These are phyloP conservation scores for Corylus avellana DNA, from an alignment of 306 rosid species.

Conservation along the genomic window DNA sequence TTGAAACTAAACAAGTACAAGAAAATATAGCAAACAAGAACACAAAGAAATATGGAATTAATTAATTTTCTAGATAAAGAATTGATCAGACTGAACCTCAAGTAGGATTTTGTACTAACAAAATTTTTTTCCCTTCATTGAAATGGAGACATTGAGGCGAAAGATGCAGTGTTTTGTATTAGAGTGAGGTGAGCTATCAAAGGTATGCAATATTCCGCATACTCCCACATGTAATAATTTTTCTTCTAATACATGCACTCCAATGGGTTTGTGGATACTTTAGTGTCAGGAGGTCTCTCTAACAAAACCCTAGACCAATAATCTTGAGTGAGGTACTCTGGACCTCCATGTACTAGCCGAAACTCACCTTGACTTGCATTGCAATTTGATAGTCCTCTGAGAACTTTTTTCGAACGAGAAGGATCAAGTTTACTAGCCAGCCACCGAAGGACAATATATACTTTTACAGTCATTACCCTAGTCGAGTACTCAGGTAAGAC, in stretches of 20 bases:
- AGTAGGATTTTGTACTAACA: background rate
- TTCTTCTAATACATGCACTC: background rate
- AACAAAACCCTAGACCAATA: background rate
- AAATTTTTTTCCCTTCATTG: background rate
- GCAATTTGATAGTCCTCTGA: slow-evolving; percentile 89
- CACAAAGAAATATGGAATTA: background rate
- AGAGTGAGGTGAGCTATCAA: background rate
- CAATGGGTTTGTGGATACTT: background rate
- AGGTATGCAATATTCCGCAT: too few relatives aligned
- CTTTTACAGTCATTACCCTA: slow-evolving; percentile 66
- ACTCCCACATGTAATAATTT: background rate
- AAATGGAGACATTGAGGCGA: background rate
- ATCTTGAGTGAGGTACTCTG: background rate
- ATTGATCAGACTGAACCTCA: background rate
- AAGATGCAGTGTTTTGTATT: too few relatives aligned
- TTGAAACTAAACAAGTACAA: background rate
- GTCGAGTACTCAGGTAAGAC: slow-evolving; percentile 55
- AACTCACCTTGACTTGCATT: slow-evolving; percentile 71
- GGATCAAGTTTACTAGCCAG: slow-evolving; percentile 83
- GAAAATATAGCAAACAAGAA: slow-evolving; percentile 9
- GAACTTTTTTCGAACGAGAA: slow-evolving; percentile 73
- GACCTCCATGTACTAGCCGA: background rate
- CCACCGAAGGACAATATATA: slow-evolving; percentile 86
- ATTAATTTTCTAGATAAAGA: background rate
- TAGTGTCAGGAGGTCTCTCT: background rate